phyloP scores from a whole-genome alignment of 352 stramenopile genomes.

The Phytophthora nicotianae region DNA sequence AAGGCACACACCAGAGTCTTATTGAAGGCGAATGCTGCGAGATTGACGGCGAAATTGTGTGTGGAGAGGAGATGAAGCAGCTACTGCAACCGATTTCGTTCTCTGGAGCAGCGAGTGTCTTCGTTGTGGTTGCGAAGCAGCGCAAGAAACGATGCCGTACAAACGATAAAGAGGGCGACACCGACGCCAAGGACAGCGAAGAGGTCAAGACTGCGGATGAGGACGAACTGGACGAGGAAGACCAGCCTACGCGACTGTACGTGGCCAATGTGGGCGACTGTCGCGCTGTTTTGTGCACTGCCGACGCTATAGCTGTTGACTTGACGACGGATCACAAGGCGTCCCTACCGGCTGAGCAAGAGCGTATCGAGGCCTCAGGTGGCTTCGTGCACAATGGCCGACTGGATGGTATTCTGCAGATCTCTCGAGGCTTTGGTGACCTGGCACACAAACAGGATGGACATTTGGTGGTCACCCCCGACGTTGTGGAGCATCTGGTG shows the following conservation, averaged over 20 bases:
- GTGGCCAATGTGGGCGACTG: slow-evolving; percentile 92
- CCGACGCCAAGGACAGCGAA: slow-evolving; percentile 10
- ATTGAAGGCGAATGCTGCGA: slow-evolving; percentile 48
- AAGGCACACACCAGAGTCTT: slow-evolving; percentile 21
- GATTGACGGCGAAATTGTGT: slow-evolving; percentile 40
- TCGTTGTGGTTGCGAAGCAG: slow-evolving; percentile 62
- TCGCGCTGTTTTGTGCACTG: slow-evolving; percentile 85
- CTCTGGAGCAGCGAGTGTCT: slow-evolving; percentile 75
- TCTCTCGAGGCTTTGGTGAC: slow-evolving; percentile 90
- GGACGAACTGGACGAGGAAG: slow-evolving; percentile 21
- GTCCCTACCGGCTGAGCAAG: slow-evolving; percentile 73
- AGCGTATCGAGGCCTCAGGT: slow-evolving; percentile 77
- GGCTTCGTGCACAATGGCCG: slow-evolving; percentile 91
- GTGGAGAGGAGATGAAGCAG: slow-evolving; percentile 48
- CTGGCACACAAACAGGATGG: slow-evolving; percentile 89
- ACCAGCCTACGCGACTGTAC: slow-evolving; percentile 64
- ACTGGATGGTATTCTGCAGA: slow-evolving; percentile 85
- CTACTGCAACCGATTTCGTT: slow-evolving; percentile 85
- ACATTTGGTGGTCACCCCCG: slow-evolving; percentile 85
- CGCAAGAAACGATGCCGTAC: slow-evolving; percentile 37
- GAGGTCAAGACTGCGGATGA: slow-evolving; percentile 4
- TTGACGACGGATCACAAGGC: slow-evolving; percentile 91
- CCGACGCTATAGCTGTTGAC: slow-evolving; percentile 72
- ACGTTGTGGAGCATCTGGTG: slow-evolving; percentile 76
- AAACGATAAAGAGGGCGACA: slow-evolving; percentile 10